Conservation (phyloP, 116 monocot genomes). For the Trichopus zeylanicus region DNA sequence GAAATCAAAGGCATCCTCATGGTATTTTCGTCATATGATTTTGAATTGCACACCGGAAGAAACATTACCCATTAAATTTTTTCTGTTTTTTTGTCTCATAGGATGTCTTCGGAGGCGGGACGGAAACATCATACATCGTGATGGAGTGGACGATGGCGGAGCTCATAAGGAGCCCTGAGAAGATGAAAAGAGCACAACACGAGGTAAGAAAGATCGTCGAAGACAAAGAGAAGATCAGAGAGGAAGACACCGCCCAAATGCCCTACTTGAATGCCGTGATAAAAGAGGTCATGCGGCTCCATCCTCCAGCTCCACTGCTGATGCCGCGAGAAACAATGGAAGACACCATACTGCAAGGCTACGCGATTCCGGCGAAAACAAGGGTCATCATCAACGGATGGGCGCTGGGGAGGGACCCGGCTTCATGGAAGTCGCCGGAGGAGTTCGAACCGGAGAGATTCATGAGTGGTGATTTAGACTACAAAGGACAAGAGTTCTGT, state of each 20-base stretch:
- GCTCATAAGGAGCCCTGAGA: conserved; percentile 3
- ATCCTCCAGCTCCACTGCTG: conserved; percentile 5
- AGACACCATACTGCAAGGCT: neutral
- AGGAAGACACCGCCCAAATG: neutral
- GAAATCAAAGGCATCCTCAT: conserved; percentile 16
- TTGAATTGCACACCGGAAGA: neutral
- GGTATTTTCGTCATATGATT: too few relatives aligned
- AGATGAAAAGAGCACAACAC: neutral
- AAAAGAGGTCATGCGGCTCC: conserved; percentile 3
- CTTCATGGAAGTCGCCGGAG: neutral
- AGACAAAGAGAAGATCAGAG: neutral
- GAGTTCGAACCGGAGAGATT: neutral
- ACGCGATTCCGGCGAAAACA: neutral
- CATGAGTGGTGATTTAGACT: neutral
- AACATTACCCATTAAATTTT: neutral
- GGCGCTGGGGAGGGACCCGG: conserved; percentile 4
- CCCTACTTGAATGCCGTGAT: conserved; percentile 2
- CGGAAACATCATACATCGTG: neutral
- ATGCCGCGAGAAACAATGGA: conserved; percentile 1
- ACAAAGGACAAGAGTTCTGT: neutral
- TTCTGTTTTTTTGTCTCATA: neutral
- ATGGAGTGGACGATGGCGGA: conserved; percentile 12
- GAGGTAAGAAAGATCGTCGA: neutral
- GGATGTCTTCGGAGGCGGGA: conserved; percentile 3
- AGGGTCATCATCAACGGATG: conserved; percentile 4